A percentile compares a stretch with the other conserved stretches of the same genome.
Conservation (phyloP, 495 filamentous ascomycete species). For the Podospora didyma region DNA sequence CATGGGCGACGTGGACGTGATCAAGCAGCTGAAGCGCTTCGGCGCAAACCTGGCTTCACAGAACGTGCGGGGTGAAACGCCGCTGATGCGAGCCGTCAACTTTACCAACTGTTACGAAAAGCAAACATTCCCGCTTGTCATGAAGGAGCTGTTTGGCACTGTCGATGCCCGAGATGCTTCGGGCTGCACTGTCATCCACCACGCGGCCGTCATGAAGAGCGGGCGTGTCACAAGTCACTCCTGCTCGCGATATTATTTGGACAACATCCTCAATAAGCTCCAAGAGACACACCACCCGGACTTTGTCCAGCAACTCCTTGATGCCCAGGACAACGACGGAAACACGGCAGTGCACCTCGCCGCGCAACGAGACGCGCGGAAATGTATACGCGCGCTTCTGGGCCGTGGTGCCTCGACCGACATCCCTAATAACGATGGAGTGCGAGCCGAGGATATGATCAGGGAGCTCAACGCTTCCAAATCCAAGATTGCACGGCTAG, state of each 20-base stretch:
- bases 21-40: conserved; percentile 74
- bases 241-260: conserved; percentile 86
- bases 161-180: conserved; percentile 70
- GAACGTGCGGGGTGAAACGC: conserved; percentile 83
- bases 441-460: conserved; percentile 74
- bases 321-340: conserved; percentile 74
- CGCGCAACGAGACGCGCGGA: conserved; percentile 70
- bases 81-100: conserved; percentile 86
- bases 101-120: conserved; percentile 97
- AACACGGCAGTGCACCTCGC: conserved; percentile 89
- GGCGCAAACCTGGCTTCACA: conserved; percentile 63
- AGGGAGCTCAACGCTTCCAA: conserved; percentile 51
- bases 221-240: conserved; percentile 70
- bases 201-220: conserved; percentile 79
- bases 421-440: conserved; percentile 71
- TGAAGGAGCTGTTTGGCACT: conserved; percentile 73
- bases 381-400: conserved; percentile 66
- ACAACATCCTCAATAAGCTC: conserved; percentile 82
- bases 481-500: conserved; percentile 36
- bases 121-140: conserved; percentile 73
- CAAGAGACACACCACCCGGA: conserved; percentile 60
- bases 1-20: conserved; percentile 95
- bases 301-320: conserved; percentile 64
- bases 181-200: conserved; percentile 84
- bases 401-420: conserved; percentile 71